Conservation (phyloP, 768 basidiomycete genomes). For the Suillus plorans region DNA sequence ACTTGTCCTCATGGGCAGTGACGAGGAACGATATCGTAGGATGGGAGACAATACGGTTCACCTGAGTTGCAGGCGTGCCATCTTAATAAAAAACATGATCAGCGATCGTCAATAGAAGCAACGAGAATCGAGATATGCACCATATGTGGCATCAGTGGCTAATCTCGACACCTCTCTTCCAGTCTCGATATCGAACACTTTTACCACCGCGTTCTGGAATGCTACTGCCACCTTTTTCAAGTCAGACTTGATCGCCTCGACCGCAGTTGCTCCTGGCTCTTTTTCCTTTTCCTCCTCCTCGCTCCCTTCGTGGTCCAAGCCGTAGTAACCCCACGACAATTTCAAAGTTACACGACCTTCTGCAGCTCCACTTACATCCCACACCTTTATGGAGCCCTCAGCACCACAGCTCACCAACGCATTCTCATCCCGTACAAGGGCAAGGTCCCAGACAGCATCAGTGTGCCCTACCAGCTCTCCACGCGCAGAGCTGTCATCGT, state of each 20-base stretch:
- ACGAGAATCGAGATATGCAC: conserved; percentile 32
- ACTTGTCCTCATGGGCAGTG: conserved; percentile 92
- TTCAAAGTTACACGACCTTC: conserved; percentile 60
- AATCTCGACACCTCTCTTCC: conserved; percentile 73
- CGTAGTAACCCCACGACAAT: conserved; percentile 80
- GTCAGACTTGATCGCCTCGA: conserved; percentile 82
- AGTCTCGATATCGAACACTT: conserved; percentile 87
- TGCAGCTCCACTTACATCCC: conserved; percentile 77
- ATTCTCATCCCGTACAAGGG: conserved; percentile 78
- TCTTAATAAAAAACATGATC: conserved; percentile 41
- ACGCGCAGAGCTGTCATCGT: conserved; percentile 75
- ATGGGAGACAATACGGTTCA: conserved; percentile 86
- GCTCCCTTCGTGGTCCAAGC: conserved; percentile 47
- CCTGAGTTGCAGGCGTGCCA: conserved; percentile 72
- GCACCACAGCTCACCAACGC: conserved; percentile 88
- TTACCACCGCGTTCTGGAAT: conserved; percentile 85
- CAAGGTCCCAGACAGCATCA: conserved; percentile 96
- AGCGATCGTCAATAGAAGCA: not conserved
- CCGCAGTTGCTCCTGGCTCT: conserved; percentile 69
- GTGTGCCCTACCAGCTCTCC: conserved; percentile 89
- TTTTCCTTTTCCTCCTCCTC: conserved; percentile 40
- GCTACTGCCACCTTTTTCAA: conserved; percentile 88
- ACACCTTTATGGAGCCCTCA: conserved; percentile 90
- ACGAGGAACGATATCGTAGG: conserved; percentile 87
- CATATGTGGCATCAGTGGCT: conserved; percentile 59